Evolutionary conservation across 768 basidiomycete genomes (phyloP).

Genomic region (Serpula lacrymans): DNA sequence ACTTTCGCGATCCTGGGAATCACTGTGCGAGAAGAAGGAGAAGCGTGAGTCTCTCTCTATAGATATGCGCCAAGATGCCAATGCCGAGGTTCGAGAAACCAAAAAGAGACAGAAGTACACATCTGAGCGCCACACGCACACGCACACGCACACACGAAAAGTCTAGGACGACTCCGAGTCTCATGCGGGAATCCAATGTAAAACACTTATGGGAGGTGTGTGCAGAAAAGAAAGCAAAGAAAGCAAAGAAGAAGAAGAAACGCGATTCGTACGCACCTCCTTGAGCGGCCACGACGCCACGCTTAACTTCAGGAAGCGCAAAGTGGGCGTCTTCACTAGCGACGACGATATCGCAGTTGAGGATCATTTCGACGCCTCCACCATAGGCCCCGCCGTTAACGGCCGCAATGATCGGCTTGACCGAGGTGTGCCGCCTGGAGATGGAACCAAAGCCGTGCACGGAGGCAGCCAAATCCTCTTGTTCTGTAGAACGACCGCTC

Average conservation of each 20-base stretch:
- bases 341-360: conserved; percentile 78
- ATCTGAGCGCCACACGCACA: too few species aligned
- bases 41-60: conserved; percentile 11
- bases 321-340: conserved; percentile 66
- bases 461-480: conserved; percentile 35
- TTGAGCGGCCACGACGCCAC: conserved; percentile 69
- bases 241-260: too few species aligned
- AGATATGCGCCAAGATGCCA: conserved; percentile 7
- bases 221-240: too few species aligned
- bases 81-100: too few species aligned
- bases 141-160: too few species aligned
- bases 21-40: conserved; percentile 32
- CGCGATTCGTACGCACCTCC: conserved; percentile 53
- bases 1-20: conserved; percentile 66
- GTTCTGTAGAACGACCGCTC: conserved; percentile 40
- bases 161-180: too few species aligned
- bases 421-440: conserved; percentile 57
- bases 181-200: too few species aligned
- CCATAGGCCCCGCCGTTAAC: conserved; percentile 73
- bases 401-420: conserved; percentile 78
- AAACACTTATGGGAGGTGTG: too few species aligned
- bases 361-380: conserved; percentile 61
- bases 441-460: conserved; percentile 69
- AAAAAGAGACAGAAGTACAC: too few species aligned
- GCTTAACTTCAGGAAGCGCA: conserved; percentile 73